Conservation (phyloP, 108 stramenopile species). For the Skeletonema costatum region DNA sequence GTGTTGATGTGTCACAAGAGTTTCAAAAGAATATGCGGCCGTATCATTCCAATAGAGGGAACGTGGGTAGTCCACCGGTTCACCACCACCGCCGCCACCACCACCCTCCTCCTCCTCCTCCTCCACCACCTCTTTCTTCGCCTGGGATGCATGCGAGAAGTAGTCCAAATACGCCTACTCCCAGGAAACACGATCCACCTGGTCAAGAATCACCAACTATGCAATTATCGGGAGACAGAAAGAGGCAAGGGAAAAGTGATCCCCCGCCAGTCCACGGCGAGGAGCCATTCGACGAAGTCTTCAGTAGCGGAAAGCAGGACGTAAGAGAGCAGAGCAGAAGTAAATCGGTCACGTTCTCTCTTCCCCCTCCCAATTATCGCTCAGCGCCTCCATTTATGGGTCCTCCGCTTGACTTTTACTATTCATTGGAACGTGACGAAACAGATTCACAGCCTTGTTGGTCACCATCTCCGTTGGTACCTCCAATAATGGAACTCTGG, state of each 20-base stretch:
- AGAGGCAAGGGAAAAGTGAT: not conserved
- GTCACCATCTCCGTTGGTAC: constrained; percentile 13
- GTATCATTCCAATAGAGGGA: not conserved
- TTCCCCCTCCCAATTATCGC: constrained; percentile 23
- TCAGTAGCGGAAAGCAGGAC: not conserved
- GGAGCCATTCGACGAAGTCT: constrained; percentile 2
- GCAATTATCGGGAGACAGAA: not conserved
- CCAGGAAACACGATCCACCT: not conserved
- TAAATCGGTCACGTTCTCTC: constrained; percentile 33
- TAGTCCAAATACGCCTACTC: not conserved
- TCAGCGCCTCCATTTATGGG: constrained; percentile 40
- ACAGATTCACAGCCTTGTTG: constrained; percentile 7
- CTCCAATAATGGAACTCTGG: constrained; percentile 45
- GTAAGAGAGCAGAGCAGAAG: not conserved
- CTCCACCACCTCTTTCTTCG: not conserved
- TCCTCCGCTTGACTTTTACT: constrained; percentile 29
- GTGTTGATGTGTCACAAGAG: not conserved
- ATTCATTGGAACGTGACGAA: constrained; percentile 25
- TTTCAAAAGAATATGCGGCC: not conserved
- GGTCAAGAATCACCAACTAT: not conserved
- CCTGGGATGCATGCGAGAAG: not conserved
- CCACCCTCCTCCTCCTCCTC: not conserved
- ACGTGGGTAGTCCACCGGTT: not conserved
- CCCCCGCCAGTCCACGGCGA: not conserved
- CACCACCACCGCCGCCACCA: not conserved